phyloP scores from a whole-genome alignment of 345 rosid genomes.

The Eucalyptus grandis region DNA sequence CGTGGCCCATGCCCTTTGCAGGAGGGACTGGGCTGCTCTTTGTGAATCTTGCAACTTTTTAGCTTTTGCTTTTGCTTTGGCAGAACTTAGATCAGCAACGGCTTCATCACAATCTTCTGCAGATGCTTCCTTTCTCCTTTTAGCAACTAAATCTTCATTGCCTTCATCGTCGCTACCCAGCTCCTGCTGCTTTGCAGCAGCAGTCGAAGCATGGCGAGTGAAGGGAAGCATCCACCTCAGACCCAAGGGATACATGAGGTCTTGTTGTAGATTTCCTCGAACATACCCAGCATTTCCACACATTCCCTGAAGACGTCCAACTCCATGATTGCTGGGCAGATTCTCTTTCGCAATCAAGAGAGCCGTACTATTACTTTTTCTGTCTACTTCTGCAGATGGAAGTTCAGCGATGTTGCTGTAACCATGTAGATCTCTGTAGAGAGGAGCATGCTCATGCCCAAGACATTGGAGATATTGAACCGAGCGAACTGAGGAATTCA shows the following conservation, averaged over 20 bases:
- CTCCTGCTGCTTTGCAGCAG: conserved; percentile 47
- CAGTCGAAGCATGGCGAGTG: conserved; percentile 45
- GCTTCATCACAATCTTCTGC: conserved; percentile 79
- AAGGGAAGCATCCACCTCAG: conserved; percentile 14
- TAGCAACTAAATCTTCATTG: conserved; percentile 17
- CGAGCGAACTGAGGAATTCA: conserved; percentile 17
- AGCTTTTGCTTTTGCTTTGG: conserved; percentile 58
- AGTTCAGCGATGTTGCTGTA: conserved; percentile 1
- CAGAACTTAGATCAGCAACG: conserved; percentile 52
- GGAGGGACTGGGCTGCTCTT: conserved; percentile 25
- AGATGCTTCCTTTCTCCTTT: conserved; percentile 53
- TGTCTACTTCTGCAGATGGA: not conserved
- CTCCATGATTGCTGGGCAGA: conserved; percentile 2
- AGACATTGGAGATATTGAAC: conserved; percentile 26
- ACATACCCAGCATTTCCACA: conserved; percentile 9
- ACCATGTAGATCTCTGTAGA: conserved; percentile 5
- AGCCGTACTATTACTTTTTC: not conserved
- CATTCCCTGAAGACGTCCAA: conserved; percentile 1
- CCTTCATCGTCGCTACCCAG: conserved; percentile 43
- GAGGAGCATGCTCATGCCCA: conserved; percentile 4
- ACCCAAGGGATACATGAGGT: conserved; percentile 8
- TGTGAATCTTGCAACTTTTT: conserved; percentile 41
- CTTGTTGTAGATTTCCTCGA: conserved; percentile 9
- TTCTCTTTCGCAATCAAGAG: conserved; percentile 2
- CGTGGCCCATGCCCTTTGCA: conserved; percentile 27